These are phyloP conservation scores for Metschnikowia proteae DNA, from an alignment of 805 yeast species.

Conservation along the genomic window DNA sequence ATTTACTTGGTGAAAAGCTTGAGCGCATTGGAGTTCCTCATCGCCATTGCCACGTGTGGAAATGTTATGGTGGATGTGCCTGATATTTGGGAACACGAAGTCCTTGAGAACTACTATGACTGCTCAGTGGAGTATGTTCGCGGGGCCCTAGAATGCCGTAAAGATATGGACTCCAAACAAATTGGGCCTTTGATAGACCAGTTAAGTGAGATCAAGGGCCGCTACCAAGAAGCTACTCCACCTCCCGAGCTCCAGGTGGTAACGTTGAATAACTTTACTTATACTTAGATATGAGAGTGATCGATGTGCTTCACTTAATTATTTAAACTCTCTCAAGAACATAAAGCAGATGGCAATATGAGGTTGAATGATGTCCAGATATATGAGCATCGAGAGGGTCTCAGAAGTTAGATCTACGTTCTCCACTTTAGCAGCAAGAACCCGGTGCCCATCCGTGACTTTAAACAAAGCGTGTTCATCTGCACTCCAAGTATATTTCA, in stretches of 20 bases:
- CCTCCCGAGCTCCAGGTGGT: slow-evolving; percentile 31
- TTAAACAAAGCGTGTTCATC: slow-evolving; percentile 7
- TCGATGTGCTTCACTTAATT: background rate
- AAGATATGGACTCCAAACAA: slow-evolving; percentile 35
- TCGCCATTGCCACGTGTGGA: slow-evolving; percentile 38
- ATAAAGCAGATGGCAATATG: slow-evolving; percentile 11
- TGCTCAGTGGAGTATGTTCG: slow-evolving; percentile 70
- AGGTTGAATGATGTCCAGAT: slow-evolving; percentile 8
- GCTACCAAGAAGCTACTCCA: slow-evolving; percentile 31
- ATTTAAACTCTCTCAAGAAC: background rate
- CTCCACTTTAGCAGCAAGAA: slow-evolving; percentile 1
- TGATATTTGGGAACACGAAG: slow-evolving; percentile 52
- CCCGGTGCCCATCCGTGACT: slow-evolving; percentile 1
- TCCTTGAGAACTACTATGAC: slow-evolving; percentile 66
- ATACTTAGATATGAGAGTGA: slow-evolving; percentile 10
- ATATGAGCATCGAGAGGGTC: slow-evolving; percentile 8
- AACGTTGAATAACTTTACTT: slow-evolving; percentile 34
- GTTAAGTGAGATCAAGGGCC: slow-evolving; percentile 27
- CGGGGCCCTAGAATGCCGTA: slow-evolving; percentile 54
- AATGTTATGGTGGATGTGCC: slow-evolving; percentile 33
- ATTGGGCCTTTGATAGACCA: slow-evolving; percentile 27
- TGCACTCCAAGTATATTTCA: slow-evolving; percentile 9
- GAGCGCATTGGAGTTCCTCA: slow-evolving; percentile 39
- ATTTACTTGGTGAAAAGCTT: slow-evolving; percentile 37
- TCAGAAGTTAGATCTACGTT: background rate